Evolutionary conservation across 306 rosid species (phyloP), one percentile per base, ranked within the genome.

Genomic region (Acacia melanoxylon): DNA sequence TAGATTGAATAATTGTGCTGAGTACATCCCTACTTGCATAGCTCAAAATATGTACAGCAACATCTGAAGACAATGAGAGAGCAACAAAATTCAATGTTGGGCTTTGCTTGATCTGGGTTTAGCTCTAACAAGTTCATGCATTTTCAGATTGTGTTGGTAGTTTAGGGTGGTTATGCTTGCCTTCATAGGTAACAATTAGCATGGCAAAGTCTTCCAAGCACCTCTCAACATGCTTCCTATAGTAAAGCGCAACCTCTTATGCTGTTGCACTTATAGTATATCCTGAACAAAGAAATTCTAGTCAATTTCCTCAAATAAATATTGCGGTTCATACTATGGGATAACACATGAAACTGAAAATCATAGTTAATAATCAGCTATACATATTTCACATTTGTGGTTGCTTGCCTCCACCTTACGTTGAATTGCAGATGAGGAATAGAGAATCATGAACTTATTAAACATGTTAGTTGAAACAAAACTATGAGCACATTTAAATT

Each of bases 181-280:
- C 97, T 94, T 94, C 99, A 74, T 96, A 96, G 76, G 98, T 96
- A 75, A 96, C 98, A 2, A 89, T 88, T 49, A 96, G 97, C 99
- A 96, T 96, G 20, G 97, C 85, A 24, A 98, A 91, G 51, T 96
- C 97, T 84, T 96, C 98, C 87, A 92, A 86, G 88, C 97, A 94
- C 87, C 99, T 89, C 86, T 96, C 98, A 6, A 94, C 99, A 58
- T 96, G 99, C 88, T 96, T 96, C 87, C 99, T 96, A 29, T 29
- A 24, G 99, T 97, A 22, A 82, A 87, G 99, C 98, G 81, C 98
- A 94, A 42, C 99, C 99, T 87, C 98, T 91, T 97, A 96, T 96
- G 95, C 99, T 96, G 89, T 98, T 96, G 83, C 99, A 96, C 87
- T 96, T 94, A 58, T 96, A 96, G 86, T 96, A 96, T 72, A 84